Percentiles rank a stretch among this genome's conserved stretches.
phyloP scores from a whole-genome alignment of 2,329 filamentous ascomycete species.

The Xylariaceae sp. region DNA sequence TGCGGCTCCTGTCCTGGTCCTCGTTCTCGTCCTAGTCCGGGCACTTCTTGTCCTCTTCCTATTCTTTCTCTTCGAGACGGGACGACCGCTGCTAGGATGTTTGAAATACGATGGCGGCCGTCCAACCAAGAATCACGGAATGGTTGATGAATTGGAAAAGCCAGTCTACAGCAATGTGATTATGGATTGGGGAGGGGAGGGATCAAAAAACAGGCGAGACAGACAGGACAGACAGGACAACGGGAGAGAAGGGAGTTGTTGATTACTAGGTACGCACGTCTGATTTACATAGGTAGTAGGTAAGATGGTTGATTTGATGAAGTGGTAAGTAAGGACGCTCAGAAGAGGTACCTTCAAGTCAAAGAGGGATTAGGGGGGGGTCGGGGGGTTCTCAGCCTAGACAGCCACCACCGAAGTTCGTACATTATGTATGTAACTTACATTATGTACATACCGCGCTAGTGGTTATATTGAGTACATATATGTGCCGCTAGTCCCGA shows the following conservation, averaged over 20 bases:
- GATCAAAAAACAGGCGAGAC: background rate
- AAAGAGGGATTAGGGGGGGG: background rate
- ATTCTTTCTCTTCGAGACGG: background rate
- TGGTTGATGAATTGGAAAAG: slow-evolving; percentile 4
- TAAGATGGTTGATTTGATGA: background rate
- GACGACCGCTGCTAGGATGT: background rate
- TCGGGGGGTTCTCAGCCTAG: background rate
- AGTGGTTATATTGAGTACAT: background rate
- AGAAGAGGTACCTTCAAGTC: background rate
- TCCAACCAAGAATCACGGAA: slow-evolving; percentile 3
- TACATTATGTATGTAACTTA: background rate
- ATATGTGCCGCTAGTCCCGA: background rate
- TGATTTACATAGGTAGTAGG: slow-evolving; percentile 2
- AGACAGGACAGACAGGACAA: slow-evolving; percentile 7
- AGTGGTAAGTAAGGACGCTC: background rate
- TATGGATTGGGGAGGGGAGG: slow-evolving; percentile 1
- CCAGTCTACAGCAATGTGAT: slow-evolving; percentile 1
- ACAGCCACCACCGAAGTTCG: background rate
- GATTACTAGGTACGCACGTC: slow-evolving; percentile 1
- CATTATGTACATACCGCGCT: background rate
- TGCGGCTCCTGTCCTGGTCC: background rate
- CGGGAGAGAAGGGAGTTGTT: slow-evolving; percentile 9
- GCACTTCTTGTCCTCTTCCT: background rate
- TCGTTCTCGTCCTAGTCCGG: background rate
- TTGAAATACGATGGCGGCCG: slow-evolving; percentile 1